Conservation (phyloP, 1,139 yeast genomes). For the Scheffersomyces lignicola region DNA sequence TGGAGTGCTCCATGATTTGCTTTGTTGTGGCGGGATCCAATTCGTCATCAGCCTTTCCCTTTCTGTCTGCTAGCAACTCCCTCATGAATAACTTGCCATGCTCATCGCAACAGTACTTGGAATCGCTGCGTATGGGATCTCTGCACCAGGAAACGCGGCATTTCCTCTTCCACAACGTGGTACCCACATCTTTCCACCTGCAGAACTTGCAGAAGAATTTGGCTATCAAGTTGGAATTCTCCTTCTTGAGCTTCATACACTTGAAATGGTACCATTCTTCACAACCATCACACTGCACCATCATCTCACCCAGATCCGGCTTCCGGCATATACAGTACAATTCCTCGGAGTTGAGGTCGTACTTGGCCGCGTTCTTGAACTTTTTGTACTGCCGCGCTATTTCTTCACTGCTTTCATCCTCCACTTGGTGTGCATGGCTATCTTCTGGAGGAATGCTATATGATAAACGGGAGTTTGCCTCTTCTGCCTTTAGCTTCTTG, state of each 20-base stretch:
- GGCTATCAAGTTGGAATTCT: slow-evolving; percentile 57
- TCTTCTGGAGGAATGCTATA: slow-evolving; percentile 3
- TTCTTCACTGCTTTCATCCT: slow-evolving; percentile 34
- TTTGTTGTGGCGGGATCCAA: slow-evolving; percentile 20
- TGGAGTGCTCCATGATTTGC: slow-evolving; percentile 14
- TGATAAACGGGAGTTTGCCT: neutral
- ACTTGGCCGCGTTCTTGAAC: slow-evolving; percentile 45
- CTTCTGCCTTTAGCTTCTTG: slow-evolving; percentile 5
- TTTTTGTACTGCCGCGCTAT: slow-evolving; percentile 47
- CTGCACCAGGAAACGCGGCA: slow-evolving; percentile 66
- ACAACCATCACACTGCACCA: slow-evolving; percentile 94
- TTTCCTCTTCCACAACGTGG: slow-evolving; percentile 69
- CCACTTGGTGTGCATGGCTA: neutral
- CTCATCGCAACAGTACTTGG: slow-evolving; percentile 74
- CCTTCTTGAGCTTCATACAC: slow-evolving; percentile 64
- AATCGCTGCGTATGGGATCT: slow-evolving; percentile 50
- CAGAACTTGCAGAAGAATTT: slow-evolving; percentile 79
- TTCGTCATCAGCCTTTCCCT: slow-evolving; percentile 15
- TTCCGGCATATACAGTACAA: slow-evolving; percentile 77
- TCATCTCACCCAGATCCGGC: slow-evolving; percentile 71
- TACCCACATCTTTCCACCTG: slow-evolving; percentile 44
- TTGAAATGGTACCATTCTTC: slow-evolving; percentile 93
- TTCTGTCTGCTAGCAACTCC: slow-evolving; percentile 18
- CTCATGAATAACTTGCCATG: slow-evolving; percentile 67
- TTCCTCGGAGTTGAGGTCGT: slow-evolving; percentile 54